Base-by-base conservation (phyloP, 495 filamentous ascomycete species). In the Penicillium fimorum region DNA sequence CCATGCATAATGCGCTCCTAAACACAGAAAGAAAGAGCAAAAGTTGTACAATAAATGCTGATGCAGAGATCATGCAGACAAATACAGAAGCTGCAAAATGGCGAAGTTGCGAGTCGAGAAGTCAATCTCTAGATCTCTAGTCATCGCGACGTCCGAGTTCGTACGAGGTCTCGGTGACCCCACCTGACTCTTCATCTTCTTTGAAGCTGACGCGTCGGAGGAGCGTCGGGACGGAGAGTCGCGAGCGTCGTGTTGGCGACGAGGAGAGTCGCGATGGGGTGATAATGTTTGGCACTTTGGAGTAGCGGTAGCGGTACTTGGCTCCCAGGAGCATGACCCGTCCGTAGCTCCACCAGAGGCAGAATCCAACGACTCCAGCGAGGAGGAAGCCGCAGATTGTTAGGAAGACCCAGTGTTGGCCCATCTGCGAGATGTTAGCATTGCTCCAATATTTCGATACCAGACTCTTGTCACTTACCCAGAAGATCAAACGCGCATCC, bases 401-500 rank as follows among this genome's bases (percentile, higher is more conserved):
- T 25, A 92, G 74, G 55, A 90, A 71, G 50, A 89, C 62, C 88
- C 88, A 92, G 66, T 91, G 84, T 58, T 82, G 79, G 12, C 82
- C 83, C 84, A 92, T 88, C 76, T 60, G 48, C 4, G 15, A 27
- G 41, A 47, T 1, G 37, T 63, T 63, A 59, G 53, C 42, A 40
- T 50, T 32, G n/a, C 4, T 29, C 35, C 48, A 11, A 15, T 0
- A 30, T 22, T 29, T 29, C 25, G 13, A 32, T 29, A 17, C 4
- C 17, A n/a, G 13, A 17, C 12, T 44, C 12, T 35, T 0, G 20
- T n/a, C 3, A 55, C 76, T 64, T 69, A 82, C 76, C 87, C 89
- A 92, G 70, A 92, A 90, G 62, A 92, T 90, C 5, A 90, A 68
- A 62, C 80, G 76, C 9, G 89, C 89, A 61, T 92, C 89, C 55